Percentiles rank a stretch among this genome's conserved stretches.
Evolutionary conservation across 2,329 filamentous ascomycete species (phyloP).

Genomic region (Cryphonectria naterciae): DNA sequence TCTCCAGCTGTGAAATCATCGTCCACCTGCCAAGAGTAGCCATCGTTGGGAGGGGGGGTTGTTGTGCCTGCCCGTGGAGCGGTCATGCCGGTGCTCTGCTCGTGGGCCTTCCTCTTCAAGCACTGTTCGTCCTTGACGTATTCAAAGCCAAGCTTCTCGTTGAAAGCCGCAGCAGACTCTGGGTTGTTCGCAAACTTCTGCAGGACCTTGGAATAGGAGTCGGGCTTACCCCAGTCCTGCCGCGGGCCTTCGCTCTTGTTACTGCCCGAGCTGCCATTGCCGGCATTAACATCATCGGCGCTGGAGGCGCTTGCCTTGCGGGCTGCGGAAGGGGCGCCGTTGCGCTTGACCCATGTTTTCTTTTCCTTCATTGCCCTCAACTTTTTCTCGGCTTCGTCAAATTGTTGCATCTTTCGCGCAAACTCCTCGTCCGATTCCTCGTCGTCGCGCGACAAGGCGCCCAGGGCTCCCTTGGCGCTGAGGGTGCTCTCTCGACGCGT

Average conservation of each 20-base stretch:
- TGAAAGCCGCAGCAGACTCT: conserved; percentile 18
- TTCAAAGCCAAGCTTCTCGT: conserved; percentile 5
- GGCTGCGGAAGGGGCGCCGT: conserved; percentile 38
- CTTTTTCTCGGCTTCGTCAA: conserved; percentile 35
- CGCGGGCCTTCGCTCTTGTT: conserved; percentile 37
- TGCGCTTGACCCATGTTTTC: conserved; percentile 42
- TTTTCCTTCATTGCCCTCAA: conserved; percentile 35
- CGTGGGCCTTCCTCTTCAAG: conserved; percentile 8
- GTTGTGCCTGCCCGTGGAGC: conserved; percentile 31
- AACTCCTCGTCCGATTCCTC: conserved; percentile 38
- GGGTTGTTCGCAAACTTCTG: conserved; percentile 6
- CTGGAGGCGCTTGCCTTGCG: conserved; percentile 37
- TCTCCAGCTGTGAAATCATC: conserved; percentile 62
- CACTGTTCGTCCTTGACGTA: conserved; percentile 17
- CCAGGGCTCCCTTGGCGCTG: conserved; percentile 28
- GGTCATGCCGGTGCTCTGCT: not conserved
- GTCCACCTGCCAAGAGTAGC: conserved; percentile 60
- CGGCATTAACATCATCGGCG: not conserved
- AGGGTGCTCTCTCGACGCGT: conserved; percentile 28
- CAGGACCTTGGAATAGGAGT: conserved; percentile 8
- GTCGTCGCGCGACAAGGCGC: conserved; percentile 30
- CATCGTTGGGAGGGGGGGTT: conserved; percentile 45
- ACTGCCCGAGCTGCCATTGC: conserved; percentile 32
- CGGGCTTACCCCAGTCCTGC: conserved; percentile 29
- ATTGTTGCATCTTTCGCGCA: conserved; percentile 37